A percentile compares a stretch with the other conserved stretches of the same genome.
Evolutionary conservation across 2,329 filamentous ascomycete genomes (phyloP).

Genomic region (Parafenestella ontariensis): DNA sequence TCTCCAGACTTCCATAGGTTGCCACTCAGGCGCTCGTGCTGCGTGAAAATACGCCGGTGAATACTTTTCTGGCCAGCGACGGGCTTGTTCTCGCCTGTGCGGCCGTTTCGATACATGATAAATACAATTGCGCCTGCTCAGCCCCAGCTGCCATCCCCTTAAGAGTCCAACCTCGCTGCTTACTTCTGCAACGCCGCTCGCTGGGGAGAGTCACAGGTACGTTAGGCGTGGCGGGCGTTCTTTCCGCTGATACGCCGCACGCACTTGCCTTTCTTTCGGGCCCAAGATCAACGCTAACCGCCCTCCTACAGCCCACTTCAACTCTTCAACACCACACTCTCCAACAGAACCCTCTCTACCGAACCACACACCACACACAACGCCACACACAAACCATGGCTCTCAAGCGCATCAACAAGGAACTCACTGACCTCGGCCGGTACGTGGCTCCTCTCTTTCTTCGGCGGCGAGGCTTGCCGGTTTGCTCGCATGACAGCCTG

Average conservation of each 20-base stretch:
- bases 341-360: slow-evolving; percentile 21
- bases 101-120: slow-evolving; percentile 29
- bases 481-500: slow-evolving; percentile 49
- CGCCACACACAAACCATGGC: slow-evolving; percentile 65
- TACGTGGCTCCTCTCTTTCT: slow-evolving; percentile 52
- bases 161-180: slow-evolving; percentile 7
- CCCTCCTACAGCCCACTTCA: slow-evolving; percentile 43
- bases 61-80: slow-evolving; percentile 38
- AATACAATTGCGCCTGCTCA: slow-evolving; percentile 27
- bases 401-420: slow-evolving; percentile 94
- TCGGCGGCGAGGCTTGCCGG: slow-evolving; percentile 27
- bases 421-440: slow-evolving; percentile 89
- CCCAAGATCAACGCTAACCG: slow-evolving; percentile 42
- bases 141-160: slow-evolving; percentile 6
- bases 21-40: slow-evolving; percentile 32
- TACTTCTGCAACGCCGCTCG: slow-evolving; percentile 1
- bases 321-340: slow-evolving; percentile 41
- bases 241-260: slow-evolving; percentile 46
- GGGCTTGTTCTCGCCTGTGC: slow-evolving; percentile 27
- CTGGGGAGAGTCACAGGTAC: slow-evolving; percentile 23
- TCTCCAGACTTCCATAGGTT: slow-evolving; percentile 38
- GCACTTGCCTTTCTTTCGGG: slow-evolving; percentile 41
- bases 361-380: slow-evolving; percentile 23
- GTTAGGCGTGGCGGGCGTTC: slow-evolving; percentile 30
- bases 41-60: slow-evolving; percentile 37